Evolutionary conservation across 495 filamentous ascomycete species (phyloP).

Genomic region (Hapsidospora chrysogenum): DNA sequence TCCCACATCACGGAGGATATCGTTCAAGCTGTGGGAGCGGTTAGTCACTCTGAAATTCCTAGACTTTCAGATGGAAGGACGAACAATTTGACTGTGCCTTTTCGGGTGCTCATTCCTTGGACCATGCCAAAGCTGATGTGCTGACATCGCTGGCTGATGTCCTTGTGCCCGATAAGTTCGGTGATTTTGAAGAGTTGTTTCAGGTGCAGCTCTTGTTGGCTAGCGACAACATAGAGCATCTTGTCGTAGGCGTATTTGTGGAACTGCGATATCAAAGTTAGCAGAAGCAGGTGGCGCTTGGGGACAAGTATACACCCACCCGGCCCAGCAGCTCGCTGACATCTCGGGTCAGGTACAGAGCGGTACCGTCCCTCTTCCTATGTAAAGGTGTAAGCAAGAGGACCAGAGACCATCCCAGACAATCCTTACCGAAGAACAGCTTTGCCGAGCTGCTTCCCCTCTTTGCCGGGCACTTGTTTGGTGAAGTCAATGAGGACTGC

Average conservation of each 20-base stretch:
- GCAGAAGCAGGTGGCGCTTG: background rate
- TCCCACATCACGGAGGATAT: conserved; percentile 42
- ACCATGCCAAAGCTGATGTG: conserved; percentile 51
- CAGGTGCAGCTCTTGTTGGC: conserved; percentile 42
- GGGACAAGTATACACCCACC: background rate
- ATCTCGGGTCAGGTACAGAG: conserved; percentile 49
- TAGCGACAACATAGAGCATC: conserved; percentile 54
- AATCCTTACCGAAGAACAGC: conserved; percentile 3
- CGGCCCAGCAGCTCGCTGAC: conserved; percentile 44
- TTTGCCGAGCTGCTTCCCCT: conserved; percentile 33
- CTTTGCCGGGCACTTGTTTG: conserved; percentile 47
- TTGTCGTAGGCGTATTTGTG: conserved; percentile 50
- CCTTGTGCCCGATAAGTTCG: conserved; percentile 38
- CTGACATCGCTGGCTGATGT: conserved; percentile 36
- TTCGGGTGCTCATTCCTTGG: conserved; percentile 45
- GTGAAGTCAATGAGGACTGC: conserved; percentile 79
- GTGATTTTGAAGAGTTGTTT: conserved; percentile 50
- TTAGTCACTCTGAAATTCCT: background rate
- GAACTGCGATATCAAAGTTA: conserved; percentile 5
- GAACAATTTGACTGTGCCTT: conserved; percentile 29
- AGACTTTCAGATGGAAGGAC: conserved; percentile 1
- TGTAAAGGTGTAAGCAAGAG: conserved; percentile 10
- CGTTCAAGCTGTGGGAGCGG: conserved; percentile 35
- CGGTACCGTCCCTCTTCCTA: conserved; percentile 43
- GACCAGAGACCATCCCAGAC: background rate